Evolutionary conservation across 1,284 basidiomycete genomes (phyloP), one percentile per base, ranked within the genome.

Genomic region (Cryptococcus hybrid): DNA sequence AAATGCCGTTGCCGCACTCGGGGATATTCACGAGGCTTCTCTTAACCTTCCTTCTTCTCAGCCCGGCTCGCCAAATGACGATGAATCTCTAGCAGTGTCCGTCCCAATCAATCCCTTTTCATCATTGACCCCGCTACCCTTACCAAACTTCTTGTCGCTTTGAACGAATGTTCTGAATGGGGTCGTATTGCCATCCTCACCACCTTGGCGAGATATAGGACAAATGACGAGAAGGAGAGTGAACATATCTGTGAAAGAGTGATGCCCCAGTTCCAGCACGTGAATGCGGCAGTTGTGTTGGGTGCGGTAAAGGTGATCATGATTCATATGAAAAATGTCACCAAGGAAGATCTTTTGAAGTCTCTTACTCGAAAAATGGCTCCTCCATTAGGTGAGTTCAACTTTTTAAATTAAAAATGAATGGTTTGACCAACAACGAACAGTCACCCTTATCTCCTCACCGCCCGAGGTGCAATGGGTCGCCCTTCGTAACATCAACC

Each of bases 161-260:
- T 99, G 39, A 97, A 97, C 75, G 96, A 98, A 79, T 98, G 95
- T 75, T 96, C 95, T 0, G 95, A 99, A 80, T 99, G 95, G 95
- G 95, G 95, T 38, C 85, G 95, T 57, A 92, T 99, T 24, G 91
- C 92, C 1, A 88, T 99, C 51, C 80, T 99, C 54, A 89, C 88
- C 59, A 90, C 91, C 0, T 80, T 99, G 45, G 84, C 90, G 7
- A 85, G 90, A 51, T 99, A 97, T 77, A 83, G 82, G 51, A 85
- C 92, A 0, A 80, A 82, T 35, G 94, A 96, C 69, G 89, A 89
- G 59, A 90, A 92, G 77, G 96, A 99, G 80, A 90, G 89, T 70
- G 96, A 99, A 74, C 94, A 98, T 77, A 98, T 99, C 59, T 98
- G 95, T 77, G 95, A 99, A 78, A 87, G 96, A 43, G 94, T 98